phyloP scores from a whole-genome alignment of 192 early-diverging fungal species.

The Linnemannia zychae region DNA sequence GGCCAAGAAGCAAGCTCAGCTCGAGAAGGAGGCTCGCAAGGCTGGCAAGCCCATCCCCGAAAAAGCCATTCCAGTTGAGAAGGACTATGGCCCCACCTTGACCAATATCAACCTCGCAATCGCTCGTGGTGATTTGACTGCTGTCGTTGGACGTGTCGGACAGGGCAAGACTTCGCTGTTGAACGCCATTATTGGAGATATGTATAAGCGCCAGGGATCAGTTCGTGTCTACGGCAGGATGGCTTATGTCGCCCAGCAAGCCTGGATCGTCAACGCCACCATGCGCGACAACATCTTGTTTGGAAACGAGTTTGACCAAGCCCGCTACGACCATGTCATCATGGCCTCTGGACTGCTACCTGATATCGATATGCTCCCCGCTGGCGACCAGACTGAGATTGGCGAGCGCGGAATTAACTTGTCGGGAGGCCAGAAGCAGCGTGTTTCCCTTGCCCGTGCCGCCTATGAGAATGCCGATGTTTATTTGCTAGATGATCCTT shows the following conservation, averaged over 20 bases:
- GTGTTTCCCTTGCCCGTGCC: slow-evolving; percentile 75
- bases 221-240: slow-evolving; percentile 73
- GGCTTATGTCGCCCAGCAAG: slow-evolving; percentile 71
- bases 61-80: slow-evolving; percentile 23
- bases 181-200: slow-evolving; percentile 84
- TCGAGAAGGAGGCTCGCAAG: slow-evolving; percentile 37
- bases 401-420: slow-evolving; percentile 92
- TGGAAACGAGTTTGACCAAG: slow-evolving; percentile 79
- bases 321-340: slow-evolving; percentile 80
- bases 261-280: slow-evolving; percentile 97
- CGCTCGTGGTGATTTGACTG: slow-evolving; percentile 41
- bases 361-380: slow-evolving; percentile 88
- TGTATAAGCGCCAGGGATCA: slow-evolving; percentile 75
- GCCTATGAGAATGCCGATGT: slow-evolving; percentile 89
- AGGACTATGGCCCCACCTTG: slow-evolving; percentile 37
- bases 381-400: slow-evolving; percentile 93
- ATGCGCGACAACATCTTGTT: slow-evolving; percentile 94
- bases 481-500: slow-evolving; percentile 63
- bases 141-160: slow-evolving; percentile 55
- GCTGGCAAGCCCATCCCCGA: slow-evolving; percentile 38
- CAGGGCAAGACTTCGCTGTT: slow-evolving; percentile 68
- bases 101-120: slow-evolving; percentile 51
- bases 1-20: slow-evolving; percentile 35
- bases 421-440: slow-evolving; percentile 92
- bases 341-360: slow-evolving; percentile 83